Evolutionary conservation across 768 basidiomycete species (phyloP).

Genomic region (Lentinus brumalis): DNA sequence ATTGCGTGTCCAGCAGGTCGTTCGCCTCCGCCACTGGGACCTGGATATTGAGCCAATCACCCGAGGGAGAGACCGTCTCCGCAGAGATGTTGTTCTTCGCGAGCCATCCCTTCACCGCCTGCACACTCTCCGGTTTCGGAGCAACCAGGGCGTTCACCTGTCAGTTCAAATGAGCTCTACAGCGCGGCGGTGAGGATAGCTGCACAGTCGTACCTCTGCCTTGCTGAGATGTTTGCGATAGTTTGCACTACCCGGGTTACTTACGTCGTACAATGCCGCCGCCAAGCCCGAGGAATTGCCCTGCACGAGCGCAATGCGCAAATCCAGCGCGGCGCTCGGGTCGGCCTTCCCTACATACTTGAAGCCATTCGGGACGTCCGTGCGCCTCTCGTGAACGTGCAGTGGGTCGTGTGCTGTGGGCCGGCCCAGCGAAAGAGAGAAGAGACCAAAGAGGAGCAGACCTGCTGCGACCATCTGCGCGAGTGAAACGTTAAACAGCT

Average conservation of each 20-base stretch:
- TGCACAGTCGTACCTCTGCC: constrained; percentile 28
- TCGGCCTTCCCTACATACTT: constrained; percentile 28
- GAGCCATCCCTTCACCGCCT: constrained; percentile 30
- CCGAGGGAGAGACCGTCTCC: constrained; percentile 23
- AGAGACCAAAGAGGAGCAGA: constrained; percentile 18
- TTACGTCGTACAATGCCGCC: constrained; percentile 34
- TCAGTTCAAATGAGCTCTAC: neutral
- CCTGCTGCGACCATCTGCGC: constrained; percentile 17
- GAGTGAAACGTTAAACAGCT: neutral
- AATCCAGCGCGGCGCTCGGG: constrained; percentile 28
- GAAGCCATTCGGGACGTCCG: constrained; percentile 32
- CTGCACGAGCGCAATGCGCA: constrained; percentile 38
- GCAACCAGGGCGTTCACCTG: constrained; percentile 45
- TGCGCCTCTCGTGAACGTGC: constrained; percentile 32
- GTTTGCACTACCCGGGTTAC: constrained; percentile 30
- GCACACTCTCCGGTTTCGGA: constrained; percentile 22
- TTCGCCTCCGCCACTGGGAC: constrained; percentile 31
- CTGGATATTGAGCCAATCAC: constrained; percentile 29
- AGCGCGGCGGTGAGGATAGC: neutral
- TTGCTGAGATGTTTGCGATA: constrained; percentile 38
- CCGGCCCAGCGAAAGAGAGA: constrained; percentile 21
- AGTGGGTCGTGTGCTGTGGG: constrained; percentile 19
- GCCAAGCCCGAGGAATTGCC: constrained; percentile 35
- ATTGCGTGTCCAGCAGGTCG: constrained; percentile 28
- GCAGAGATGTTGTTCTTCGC: constrained; percentile 25